These are phyloP conservation scores for Scedosporium dehoogii DNA, from an alignment of 2,329 filamentous ascomycete species.

Conservation along the genomic window DNA sequence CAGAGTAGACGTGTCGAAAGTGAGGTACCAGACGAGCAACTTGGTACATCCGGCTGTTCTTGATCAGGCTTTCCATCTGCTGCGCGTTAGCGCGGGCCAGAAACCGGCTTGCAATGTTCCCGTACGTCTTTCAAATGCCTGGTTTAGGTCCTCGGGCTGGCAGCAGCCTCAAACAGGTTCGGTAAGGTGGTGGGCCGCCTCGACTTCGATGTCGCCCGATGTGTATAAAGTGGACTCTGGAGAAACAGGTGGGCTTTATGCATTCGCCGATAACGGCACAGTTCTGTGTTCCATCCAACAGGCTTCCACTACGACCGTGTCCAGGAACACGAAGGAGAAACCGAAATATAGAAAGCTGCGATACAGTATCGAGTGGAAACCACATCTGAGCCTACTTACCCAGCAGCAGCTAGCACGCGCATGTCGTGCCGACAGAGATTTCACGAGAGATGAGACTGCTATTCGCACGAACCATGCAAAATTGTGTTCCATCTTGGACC, in stretches of 20 bases:
- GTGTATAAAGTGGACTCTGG: neutral
- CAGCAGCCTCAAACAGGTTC: neutral
- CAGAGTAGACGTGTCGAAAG: constrained; percentile 14
- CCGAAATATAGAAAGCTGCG: constrained; percentile 18
- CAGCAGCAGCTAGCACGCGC: constrained; percentile 15
- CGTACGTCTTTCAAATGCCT: constrained; percentile 18
- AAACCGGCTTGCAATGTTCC: constrained; percentile 17
- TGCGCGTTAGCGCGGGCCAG: constrained; percentile 14
- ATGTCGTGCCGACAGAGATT: constrained; percentile 12
- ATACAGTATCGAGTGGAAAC: constrained; percentile 26
- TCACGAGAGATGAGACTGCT: neutral
- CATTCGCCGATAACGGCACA: neutral
- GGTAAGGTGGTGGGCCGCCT: neutral
- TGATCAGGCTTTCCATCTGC: constrained; percentile 23
- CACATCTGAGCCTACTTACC: constrained; percentile 24
- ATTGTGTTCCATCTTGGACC: neutral
- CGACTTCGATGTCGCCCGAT: neutral
- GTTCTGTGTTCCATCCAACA: neutral
- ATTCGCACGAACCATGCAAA: neutral
- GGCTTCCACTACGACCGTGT: neutral
- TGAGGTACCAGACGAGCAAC: constrained; percentile 12
- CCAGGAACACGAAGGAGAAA: neutral
- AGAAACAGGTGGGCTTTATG: neutral
- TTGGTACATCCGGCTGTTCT: constrained; percentile 27
- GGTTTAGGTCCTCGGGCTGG: constrained; percentile 20